A percentile compares a stretch with the other conserved stretches of the same genome.
Conservation (phyloP, 805 yeast species). For the baker's yeast (Saccharomyces cerevisiae) region DNA sequence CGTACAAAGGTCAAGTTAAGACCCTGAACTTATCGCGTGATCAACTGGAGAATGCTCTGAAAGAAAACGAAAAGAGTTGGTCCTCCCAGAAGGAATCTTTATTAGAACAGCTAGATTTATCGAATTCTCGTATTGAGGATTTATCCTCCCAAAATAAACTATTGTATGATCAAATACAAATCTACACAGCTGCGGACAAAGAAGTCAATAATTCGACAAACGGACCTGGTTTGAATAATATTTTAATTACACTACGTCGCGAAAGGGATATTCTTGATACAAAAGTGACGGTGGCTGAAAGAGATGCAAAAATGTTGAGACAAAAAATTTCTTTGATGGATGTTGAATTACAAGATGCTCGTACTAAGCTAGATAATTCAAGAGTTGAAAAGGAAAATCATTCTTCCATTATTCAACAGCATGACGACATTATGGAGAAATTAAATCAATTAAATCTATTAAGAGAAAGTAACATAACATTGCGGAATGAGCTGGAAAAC, state of each 20-base stretch:
- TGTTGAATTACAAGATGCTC: conserved; percentile 45
- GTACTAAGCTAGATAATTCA: conserved; percentile 37
- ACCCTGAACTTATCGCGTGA: conserved; percentile 24
- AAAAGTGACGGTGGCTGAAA: conserved; percentile 42
- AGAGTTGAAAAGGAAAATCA: conserved; percentile 29
- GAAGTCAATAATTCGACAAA: neutral
- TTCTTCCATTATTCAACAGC: conserved; percentile 29
- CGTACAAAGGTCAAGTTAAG: conserved; percentile 23
- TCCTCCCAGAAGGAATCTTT: conserved; percentile 34
- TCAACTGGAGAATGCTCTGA: conserved; percentile 29
- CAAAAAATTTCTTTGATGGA: conserved; percentile 41
- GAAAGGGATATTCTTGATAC: conserved; percentile 66
- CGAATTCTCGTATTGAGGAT: conserved; percentile 43
- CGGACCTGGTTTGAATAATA: conserved; percentile 30
- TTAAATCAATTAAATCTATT: conserved; percentile 54
- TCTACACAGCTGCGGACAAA: conserved; percentile 17
- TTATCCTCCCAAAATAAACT: conserved; percentile 60
- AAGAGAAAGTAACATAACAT: conserved; percentile 59
- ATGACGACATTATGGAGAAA: conserved; percentile 42
- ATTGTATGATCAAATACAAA: conserved; percentile 60
- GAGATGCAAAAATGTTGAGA: conserved; percentile 48
- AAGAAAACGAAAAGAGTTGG: conserved; percentile 38
- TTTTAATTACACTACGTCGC: conserved; percentile 56
- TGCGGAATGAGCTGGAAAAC: conserved; percentile 43
- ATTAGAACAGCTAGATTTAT: conserved; percentile 41